Base-by-base conservation (phyloP, 306 rosid species). In the Pyrus pyrifolia region DNA sequence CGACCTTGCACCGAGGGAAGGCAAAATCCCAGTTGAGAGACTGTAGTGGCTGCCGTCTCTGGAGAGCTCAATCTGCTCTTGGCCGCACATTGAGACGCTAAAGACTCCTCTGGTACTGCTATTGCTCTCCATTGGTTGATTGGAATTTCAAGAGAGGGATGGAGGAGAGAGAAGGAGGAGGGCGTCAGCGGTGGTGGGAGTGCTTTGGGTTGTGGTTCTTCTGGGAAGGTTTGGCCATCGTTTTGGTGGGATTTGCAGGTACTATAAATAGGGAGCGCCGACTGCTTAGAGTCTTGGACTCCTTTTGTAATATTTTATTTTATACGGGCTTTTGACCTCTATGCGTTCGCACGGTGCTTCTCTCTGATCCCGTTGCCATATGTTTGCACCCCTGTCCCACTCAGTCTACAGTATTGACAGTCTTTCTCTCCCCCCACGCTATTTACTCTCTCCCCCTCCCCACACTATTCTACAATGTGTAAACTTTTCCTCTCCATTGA, bases 41-140 rank as follows among this genome's bases (percentile, higher is more conserved):
- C 97, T 95, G 65, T 86, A 91, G 4, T 92, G 96, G 68, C 96
- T 92, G 13, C 97, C 97, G 44, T 96, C 98, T 40, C 93, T 82
- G 2, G 99, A 90, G 21, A 87, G 86, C 14, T 96, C 96, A 1
- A 91, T 17, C 83, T 91, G 90, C 46, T 88, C 87, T 71, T 90
- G 68, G 0, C 90, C 88, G 40, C 96, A 90, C 82, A 89, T 75
- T 5, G 84, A 62, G 76, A 80, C 82, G 19, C 78, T 49, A 33
- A 85, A 72, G 62, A 70, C 73, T 30, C 85, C 89, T 66, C 55
- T 68, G 78, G 68, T 71, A 21, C 74, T 62, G 4, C 8, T 66
- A 7, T 19, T 51, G 21, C 55, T 7, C 40, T 58, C 86, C 87
- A 77, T 81, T 76, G 53, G 75, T 22, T 67, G 4, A 11, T 21